Evolutionary conservation across 1,139 yeast species (phyloP).

Genomic region (Sugiyamaella neomexicana): DNA sequence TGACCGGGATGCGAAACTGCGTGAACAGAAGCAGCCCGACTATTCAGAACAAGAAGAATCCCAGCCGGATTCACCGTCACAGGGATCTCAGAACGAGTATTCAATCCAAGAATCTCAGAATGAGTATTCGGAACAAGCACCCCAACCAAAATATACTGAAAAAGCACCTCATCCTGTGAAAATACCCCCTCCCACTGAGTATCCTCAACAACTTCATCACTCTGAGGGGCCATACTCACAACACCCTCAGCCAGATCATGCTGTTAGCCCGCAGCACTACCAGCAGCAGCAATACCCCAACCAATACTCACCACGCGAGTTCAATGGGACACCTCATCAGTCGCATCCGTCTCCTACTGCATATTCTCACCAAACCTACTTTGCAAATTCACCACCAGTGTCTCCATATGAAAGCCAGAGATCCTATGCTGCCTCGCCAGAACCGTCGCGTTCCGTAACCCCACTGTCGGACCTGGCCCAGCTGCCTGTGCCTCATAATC

Average conservation of each 20-base stretch:
- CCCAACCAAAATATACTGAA: not conserved
- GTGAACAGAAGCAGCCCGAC: not conserved
- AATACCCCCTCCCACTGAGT: too few relatives aligned
- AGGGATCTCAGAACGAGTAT: not conserved
- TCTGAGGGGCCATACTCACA: too few relatives aligned
- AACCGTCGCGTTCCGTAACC: slow-evolving; percentile 20
- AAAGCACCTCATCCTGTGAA: too few relatives aligned
- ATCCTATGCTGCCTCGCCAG: slow-evolving; percentile 9
- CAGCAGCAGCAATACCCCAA: not conserved
- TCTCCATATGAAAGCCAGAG: slow-evolving; percentile 5
- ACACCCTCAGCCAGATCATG: too few relatives aligned
- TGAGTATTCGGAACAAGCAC: not conserved
- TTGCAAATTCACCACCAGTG: not conserved
- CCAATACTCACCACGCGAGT: not conserved
- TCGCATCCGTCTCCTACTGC: slow-evolving; percentile 3
- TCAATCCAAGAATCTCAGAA: too few relatives aligned
- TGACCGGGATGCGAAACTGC: not conserved
- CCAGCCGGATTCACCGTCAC: not conserved
- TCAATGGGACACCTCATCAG: not conserved
- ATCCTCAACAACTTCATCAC: too few relatives aligned
- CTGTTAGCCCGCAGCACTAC: too few relatives aligned
- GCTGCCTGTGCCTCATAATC: slow-evolving; percentile 39
- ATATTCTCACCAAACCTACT: slow-evolving; percentile 5
- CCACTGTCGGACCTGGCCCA: slow-evolving; percentile 32
- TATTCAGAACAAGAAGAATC: not conserved